phyloP scores from a whole-genome alignment of 768 basidiomycete species.

The Terana coerulea region DNA sequence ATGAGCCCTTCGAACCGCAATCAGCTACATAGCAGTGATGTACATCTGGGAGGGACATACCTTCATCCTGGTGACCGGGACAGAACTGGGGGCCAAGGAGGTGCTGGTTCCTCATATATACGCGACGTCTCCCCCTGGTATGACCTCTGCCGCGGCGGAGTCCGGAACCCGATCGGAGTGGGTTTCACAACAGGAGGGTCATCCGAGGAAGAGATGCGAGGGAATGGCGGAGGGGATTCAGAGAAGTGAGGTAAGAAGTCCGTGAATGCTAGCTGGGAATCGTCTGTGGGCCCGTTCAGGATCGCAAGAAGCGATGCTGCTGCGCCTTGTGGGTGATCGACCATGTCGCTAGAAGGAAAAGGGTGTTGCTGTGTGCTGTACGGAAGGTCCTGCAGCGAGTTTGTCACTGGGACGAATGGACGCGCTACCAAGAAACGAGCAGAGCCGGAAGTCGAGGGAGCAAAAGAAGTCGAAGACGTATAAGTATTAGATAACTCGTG shows the following conservation, averaged over 20 bases:
- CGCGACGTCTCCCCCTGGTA: neutral
- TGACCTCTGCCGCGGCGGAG: neutral
- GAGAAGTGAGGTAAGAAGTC: neutral
- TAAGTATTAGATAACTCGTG: too few relatives aligned
- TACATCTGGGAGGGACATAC: too few relatives aligned
- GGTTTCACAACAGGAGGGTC: constrained; percentile 8
- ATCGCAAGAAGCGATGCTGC: constrained; percentile 4
- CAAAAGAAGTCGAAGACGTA: too few relatives aligned
- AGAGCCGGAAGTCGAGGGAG: too few relatives aligned
- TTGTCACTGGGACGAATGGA: too few relatives aligned
- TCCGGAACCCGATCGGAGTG: constrained; percentile 6
- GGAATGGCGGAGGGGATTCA: too few relatives aligned
- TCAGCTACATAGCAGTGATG: too few relatives aligned
- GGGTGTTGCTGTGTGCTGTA: too few relatives aligned
- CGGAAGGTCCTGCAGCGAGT: too few relatives aligned
- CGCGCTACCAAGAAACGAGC: too few relatives aligned
- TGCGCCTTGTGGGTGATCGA: neutral
- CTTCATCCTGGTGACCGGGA: neutral
- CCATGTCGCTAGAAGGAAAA: too few relatives aligned
- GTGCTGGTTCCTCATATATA: neutral
- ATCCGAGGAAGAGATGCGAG: neutral
- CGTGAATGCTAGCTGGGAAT: too few relatives aligned
- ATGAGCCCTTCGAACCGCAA: neutral
- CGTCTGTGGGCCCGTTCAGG: neutral
- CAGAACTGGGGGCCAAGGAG: constrained; percentile 12